Percentiles rank a stretch among this genome's conserved stretches.
Evolutionary conservation across 2,329 filamentous ascomycete species (phyloP).

Genomic region (Aschersonia sp.): DNA sequence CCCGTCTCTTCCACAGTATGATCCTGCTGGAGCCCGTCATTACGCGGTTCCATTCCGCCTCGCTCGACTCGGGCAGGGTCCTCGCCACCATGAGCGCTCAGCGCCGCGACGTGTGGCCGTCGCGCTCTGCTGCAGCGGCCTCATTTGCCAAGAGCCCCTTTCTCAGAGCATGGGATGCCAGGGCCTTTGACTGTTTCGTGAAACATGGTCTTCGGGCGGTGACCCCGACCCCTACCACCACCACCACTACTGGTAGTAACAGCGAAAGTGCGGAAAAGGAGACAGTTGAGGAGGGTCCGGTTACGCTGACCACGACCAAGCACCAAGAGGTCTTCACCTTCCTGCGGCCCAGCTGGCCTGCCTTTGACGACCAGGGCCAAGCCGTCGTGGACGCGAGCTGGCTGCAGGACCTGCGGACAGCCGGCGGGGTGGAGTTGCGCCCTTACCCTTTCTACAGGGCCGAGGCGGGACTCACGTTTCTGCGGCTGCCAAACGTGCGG

Average conservation of each 20-base stretch:
- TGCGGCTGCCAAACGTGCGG: constrained; percentile 42
- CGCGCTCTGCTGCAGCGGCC: constrained; percentile 49
- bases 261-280: too few relatives aligned
- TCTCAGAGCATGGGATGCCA: constrained; percentile 68
- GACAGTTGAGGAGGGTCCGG: constrained; percentile 22
- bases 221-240: constrained; percentile 5
- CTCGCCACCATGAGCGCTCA: constrained; percentile 48
- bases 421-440: constrained; percentile 18
- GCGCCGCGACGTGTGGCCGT: constrained; percentile 73
- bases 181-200: constrained; percentile 52
- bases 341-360: constrained; percentile 43
- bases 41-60: constrained; percentile 24
- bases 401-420: constrained; percentile 30
- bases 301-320: constrained; percentile 68
- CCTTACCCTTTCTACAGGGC: constrained; percentile 50
- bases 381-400: constrained; percentile 22
- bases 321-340: constrained; percentile 71
- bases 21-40: constrained; percentile 80
- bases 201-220: constrained; percentile 60
- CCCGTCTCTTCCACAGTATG: constrained; percentile 61
- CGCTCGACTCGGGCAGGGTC: constrained; percentile 17
- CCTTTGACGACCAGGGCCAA: constrained; percentile 21
- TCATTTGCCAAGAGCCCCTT: constrained; percentile 52
- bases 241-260: too few relatives aligned
- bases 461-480: constrained; percentile 43